Percentiles rank a stretch among this genome's conserved stretches.
phyloP scores from a whole-genome alignment of 371 early-diverging fungal genomes.

The Actinomortierella wolfii region DNA sequence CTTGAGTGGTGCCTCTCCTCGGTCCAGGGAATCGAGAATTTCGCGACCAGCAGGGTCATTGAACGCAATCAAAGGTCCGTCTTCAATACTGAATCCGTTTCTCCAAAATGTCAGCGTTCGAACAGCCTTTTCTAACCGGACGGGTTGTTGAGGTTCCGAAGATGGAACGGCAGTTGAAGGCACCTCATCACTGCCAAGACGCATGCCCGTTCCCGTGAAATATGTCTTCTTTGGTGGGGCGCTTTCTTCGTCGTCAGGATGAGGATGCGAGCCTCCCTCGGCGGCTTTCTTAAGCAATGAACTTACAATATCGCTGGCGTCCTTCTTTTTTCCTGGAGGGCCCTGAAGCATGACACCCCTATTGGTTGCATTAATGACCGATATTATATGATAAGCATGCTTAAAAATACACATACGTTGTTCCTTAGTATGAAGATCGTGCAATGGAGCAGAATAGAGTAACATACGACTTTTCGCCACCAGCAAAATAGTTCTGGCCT shows the following conservation, averaged over 20 bases:
- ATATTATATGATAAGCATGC: constrained; percentile 4
- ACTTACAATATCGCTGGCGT: constrained; percentile 65
- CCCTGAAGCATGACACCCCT: constrained; percentile 77
- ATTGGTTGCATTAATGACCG: neutral
- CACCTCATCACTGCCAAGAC: constrained; percentile 70
- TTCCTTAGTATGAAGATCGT: too few relatives aligned
- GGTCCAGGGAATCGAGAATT: constrained; percentile 82
- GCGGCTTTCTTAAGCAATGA: constrained; percentile 83
- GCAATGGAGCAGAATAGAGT: too few relatives aligned
- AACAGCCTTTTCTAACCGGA: constrained; percentile 54
- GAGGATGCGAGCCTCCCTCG: constrained; percentile 53
- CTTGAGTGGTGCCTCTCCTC: constrained; percentile 76
- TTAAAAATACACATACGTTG: too few relatives aligned
- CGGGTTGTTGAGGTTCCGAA: constrained; percentile 6
- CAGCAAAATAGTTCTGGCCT: constrained; percentile 78
- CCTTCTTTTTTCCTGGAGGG: constrained; percentile 58
- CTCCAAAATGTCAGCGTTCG: constrained; percentile 92
- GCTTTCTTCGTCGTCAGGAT: neutral
- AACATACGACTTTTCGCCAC: constrained; percentile 86
- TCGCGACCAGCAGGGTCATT: constrained; percentile 88
- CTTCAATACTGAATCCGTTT: constrained; percentile 94
- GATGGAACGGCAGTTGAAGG: constrained; percentile 49
- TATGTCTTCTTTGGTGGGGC: constrained; percentile 42
- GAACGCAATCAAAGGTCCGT: constrained; percentile 86
- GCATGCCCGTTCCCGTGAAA: constrained; percentile 69